Evolutionary conservation across 306 rosid genomes (phyloP).

Genomic region (Prunus mongolica): DNA sequence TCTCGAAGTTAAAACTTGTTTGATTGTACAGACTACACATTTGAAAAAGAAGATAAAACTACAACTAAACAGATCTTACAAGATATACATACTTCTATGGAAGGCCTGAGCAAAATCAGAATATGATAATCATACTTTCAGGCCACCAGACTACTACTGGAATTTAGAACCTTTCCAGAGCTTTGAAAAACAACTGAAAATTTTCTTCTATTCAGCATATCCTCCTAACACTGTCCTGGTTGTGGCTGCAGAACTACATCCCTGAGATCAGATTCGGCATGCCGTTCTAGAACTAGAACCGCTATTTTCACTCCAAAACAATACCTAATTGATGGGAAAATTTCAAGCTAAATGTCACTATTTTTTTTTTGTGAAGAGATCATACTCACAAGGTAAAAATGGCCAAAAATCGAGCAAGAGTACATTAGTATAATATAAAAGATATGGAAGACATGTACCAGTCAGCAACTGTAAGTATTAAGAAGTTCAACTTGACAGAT

Average conservation of each 20-base stretch:
- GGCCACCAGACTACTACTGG: neutral
- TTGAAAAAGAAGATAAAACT: neutral
- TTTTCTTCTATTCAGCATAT: neutral
- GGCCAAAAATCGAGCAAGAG: neutral
- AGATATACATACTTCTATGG: slow-evolving; percentile 11
- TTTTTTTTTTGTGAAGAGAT: neutral
- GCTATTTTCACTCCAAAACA: neutral
- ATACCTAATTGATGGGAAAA: neutral
- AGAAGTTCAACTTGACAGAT: slow-evolving; percentile 53
- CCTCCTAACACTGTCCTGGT: neutral
- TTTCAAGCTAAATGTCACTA: neutral
- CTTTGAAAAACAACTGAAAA: neutral
- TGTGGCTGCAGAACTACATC: neutral
- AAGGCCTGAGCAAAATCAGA: neutral
- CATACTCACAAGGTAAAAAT: neutral
- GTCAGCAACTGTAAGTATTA: slow-evolving; percentile 35
- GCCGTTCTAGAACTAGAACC: neutral
- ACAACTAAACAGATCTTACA: slow-evolving; percentile 16
- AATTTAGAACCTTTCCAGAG: neutral
- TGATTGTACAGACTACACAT: neutral
- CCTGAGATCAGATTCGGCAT: neutral
- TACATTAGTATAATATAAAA: neutral
- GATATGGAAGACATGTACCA: slow-evolving; percentile 26
- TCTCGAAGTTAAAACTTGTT: neutral
- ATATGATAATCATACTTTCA: neutral